Evolutionary conservation across 306 rosid species (phyloP).

Genomic region (Vigna angularis): DNA sequence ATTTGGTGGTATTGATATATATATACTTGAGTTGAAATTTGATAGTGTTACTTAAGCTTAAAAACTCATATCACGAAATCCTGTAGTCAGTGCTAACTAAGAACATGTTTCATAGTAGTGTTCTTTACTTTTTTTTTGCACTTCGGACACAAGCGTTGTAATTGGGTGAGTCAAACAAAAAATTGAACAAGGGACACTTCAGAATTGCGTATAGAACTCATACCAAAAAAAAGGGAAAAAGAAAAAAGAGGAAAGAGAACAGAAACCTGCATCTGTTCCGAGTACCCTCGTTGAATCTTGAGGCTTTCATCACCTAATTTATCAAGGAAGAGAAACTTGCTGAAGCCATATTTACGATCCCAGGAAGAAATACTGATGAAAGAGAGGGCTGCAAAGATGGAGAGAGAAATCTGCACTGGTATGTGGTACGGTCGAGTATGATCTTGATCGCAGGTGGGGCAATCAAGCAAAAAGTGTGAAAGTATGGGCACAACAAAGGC

Average conservation of each 20-base stretch:
- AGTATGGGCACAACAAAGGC: constrained; percentile 65
- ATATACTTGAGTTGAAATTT: too few species aligned
- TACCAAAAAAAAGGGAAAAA: neutral
- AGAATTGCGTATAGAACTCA: neutral
- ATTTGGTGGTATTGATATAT: too few species aligned
- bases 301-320: constrained; percentile 59
- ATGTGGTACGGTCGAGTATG: constrained; percentile 77
- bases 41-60: too few species aligned
- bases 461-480: constrained; percentile 70
- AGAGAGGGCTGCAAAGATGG: constrained; percentile 63
- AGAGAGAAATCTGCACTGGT: constrained; percentile 70
- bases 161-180: neutral
- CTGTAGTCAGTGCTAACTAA: neutral
- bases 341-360: constrained; percentile 65
- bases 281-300: constrained; percentile 65
- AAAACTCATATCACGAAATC: neutral
- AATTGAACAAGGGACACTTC: neutral
- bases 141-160: neutral
- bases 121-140: neutral
- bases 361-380: constrained; percentile 65
- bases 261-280: constrained; percentile 66
- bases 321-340: constrained; percentile 79
- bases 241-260: neutral
- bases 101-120: neutral
- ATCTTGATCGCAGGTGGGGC: constrained; percentile 71